Evolutionary conservation across 2,329 filamentous ascomycete species (phyloP), one percentile per base, ranked within the genome.

Genomic region (Neofusicoccum kwambonambiense): DNA sequence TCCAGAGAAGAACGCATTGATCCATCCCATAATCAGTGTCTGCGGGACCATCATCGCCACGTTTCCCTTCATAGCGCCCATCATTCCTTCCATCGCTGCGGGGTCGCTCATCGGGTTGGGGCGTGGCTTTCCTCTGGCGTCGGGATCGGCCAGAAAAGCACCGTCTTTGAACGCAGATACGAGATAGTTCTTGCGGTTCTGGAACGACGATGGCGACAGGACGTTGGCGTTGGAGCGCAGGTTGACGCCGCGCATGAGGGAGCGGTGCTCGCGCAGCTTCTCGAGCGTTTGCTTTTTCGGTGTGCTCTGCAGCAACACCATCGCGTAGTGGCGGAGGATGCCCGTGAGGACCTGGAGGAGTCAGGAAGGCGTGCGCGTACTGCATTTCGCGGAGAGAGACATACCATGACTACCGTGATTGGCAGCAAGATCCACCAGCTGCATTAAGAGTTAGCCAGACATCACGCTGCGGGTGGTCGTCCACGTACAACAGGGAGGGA

Each of bases 21-120:
- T 98, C 95, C 95, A 99, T 70, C 94, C 95, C 95, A 99, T 99
- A 71, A 99, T 99, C 76, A 99, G 81, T 5, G 93, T 98, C 79
- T 99, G 97, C 56, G 95, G 95, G 65, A 99, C 92, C 83, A 99
- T 98, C 95, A 98, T 99, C 69, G 95, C 94, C 91, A 99, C 97
- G 76, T 99, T 97, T 65, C 93, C 93, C 86, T 99, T 99, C 92
- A 99, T 96, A 92, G 97, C 97, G 70, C 95, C 94, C 95, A 99
- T 99, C 95, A 99, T 99, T 70, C 93, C 94, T 76, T 99, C 96
- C 95, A 99, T 99, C 65, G 92, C 92, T 54, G 90, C 90, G 22
- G 96, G 96, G 77, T 99, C 95, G 11, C 90, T 91, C 87, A 99
- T 93, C 3, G 95, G 95, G 79, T 98, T 99, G 42, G 92, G 88